Percentiles rank a stretch among this genome's conserved stretches.
phyloP scores from a whole-genome alignment of 192 early-diverging fungal genomes.

The Diversispora eburnea region DNA sequence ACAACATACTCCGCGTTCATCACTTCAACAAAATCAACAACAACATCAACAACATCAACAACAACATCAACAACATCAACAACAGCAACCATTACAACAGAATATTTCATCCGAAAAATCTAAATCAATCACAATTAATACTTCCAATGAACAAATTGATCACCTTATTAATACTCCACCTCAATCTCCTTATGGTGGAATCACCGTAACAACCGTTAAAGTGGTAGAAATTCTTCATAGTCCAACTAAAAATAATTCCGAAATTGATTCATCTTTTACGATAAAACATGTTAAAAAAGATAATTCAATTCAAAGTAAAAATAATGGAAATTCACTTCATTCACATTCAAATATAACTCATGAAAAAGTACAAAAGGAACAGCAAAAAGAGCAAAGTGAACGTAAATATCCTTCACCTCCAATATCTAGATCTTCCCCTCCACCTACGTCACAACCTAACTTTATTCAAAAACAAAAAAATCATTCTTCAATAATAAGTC shows the following conservation, averaged over 20 bases:
- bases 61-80: neutral
- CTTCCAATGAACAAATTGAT: neutral
- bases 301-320: too few species aligned
- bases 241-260: conserved; percentile 2
- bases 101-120: neutral
- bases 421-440: too few species aligned
- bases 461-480: neutral
- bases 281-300: too few species aligned
- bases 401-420: too few species aligned
- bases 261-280: too few species aligned
- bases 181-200: conserved; percentile 13
- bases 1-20: neutral
- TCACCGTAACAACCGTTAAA: conserved; percentile 7
- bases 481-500: neutral
- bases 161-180: neutral
- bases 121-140: neutral
- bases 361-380: too few species aligned
- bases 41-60: neutral
- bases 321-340: too few species aligned
- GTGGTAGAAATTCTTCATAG: conserved; percentile 8
- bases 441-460: neutral
- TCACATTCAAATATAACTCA: too few species aligned
- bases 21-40: neutral
- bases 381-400: too few species aligned
- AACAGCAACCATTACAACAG: neutral